phyloP scores from a whole-genome alignment of 306 rosid species.

The Corylus heterophylla region DNA sequence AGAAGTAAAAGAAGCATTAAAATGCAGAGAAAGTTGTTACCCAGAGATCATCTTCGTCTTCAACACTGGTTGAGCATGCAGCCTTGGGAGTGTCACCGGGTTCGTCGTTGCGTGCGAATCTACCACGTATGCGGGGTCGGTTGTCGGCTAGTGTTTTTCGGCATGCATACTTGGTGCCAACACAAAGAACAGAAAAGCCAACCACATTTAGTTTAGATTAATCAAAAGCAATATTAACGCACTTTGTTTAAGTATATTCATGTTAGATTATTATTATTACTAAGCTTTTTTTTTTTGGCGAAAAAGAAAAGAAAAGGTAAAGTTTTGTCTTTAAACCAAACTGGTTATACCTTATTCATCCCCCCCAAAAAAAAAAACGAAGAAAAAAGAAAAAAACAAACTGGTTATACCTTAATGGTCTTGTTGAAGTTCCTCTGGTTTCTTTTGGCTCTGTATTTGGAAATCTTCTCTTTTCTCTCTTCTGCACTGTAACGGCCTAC shows the following conservation, averaged over 20 bases:
- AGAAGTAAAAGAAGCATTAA: not conserved
- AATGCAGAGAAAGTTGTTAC: slow-evolving; percentile 30
- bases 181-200: slow-evolving; percentile 15
- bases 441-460: slow-evolving; percentile 90
- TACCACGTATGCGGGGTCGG: slow-evolving; percentile 92
- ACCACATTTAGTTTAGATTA: slow-evolving; percentile 11
- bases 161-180: slow-evolving; percentile 78
- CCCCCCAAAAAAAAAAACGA: no score
- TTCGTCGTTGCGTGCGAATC: slow-evolving; percentile 93
- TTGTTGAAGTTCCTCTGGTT: slow-evolving; percentile 90
- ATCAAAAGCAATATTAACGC: not conserved
- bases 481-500: slow-evolving; percentile 79
- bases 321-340: not conserved
- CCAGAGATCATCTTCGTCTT: slow-evolving; percentile 78
- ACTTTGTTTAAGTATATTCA: not conserved
- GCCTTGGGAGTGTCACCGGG: slow-evolving; percentile 50
- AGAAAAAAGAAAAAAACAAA: no score
- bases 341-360: slow-evolving; percentile 48
- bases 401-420: slow-evolving; percentile 71
- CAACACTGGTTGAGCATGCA: slow-evolving; percentile 60
- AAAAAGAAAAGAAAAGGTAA: not conserved
- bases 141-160: slow-evolving; percentile 95
- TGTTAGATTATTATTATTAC: not conserved
- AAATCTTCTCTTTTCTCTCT: slow-evolving; percentile 83
- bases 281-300: not conserved